Base-by-base conservation (phyloP, 108 stramenopile species). In the Aurantiochytrium sp. region DNA sequence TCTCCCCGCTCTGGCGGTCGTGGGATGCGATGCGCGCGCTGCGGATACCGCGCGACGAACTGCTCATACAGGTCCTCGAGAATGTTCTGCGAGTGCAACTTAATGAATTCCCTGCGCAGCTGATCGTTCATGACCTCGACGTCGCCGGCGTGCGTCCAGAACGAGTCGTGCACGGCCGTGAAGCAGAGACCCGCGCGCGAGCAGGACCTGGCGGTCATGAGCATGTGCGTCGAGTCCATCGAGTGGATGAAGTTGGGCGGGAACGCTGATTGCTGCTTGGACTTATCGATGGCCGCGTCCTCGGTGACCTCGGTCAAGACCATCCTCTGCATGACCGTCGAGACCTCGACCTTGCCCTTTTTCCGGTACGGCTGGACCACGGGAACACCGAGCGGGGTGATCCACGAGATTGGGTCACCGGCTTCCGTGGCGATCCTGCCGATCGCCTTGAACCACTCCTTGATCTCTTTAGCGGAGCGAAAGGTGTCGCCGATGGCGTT, bases 231-330 rank as follows among this genome's bases (percentile, higher is more conserved):
- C 22, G 97, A 96, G 89, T 99, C 99, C 59, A 99, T 90, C 24
- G 98, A 98, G 89, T 99, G 99, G 3, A 99, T 96, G 90, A 95
- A 99, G 90, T 99, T 99, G 10, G 99, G 99, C 52, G 99, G 99
- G 86, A 99, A 99, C 17, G 99, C 99, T 19, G 96, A 92, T 27
- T 93, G 93, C 89, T 98, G 98, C 41, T 96, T 95, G 45, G 90
- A 87, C 31, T 90, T 91, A 87, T 96, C 91, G 41, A 99, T 90
- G 19, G 97, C 98, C 6, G 98, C 91, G 27, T 94, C 91, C 69
- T 98, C 99, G 42, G 88, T 92, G 32, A 95, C 90, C 65, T 97
- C 91, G 19, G 92, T 91, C 41, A 99, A 87, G 17, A 94, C 86
- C 22, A 99, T 91, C 68, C 90, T 91, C 88, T 98, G 97, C 87